Conservation (phyloP, 2,329 filamentous ascomycete species). For the Trichoderma citrinoviride region DNA sequence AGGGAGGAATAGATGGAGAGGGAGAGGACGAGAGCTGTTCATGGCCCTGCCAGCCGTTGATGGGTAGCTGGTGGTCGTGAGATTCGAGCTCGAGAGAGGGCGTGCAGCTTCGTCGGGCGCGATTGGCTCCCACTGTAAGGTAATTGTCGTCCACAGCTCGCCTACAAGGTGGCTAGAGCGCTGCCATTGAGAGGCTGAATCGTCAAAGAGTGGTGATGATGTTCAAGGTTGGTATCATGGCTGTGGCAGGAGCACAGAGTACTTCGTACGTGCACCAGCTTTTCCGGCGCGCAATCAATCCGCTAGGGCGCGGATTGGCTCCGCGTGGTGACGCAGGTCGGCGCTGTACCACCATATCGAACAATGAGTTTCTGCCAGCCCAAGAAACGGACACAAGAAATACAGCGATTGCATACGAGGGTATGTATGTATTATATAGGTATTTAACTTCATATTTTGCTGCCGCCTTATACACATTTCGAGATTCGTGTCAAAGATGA, state of each 20-base stretch:
- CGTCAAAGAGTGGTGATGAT: background rate
- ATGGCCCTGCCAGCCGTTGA: background rate
- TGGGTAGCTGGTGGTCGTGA: background rate
- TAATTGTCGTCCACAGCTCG: background rate
- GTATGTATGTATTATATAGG: too few relatives aligned
- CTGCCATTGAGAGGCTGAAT: background rate
- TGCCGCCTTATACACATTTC: too few relatives aligned
- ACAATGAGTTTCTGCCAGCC: too few relatives aligned
- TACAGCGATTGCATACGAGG: too few relatives aligned
- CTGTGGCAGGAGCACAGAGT: background rate
- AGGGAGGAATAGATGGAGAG: background rate
- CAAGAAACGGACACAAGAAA: too few relatives aligned
- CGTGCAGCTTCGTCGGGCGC: background rate
- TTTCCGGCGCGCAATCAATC: conserved; percentile 23
- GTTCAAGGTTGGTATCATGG: background rate
- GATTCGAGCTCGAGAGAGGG: background rate
- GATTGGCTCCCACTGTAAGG: background rate
- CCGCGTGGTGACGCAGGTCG: conserved; percentile 8
- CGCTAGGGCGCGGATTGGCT: background rate
- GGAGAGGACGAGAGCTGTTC: background rate
- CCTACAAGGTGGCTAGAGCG: background rate
- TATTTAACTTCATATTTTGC: too few relatives aligned
- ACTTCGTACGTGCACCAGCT: conserved; percentile 8
- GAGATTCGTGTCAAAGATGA: too few relatives aligned
- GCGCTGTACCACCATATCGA: background rate